Evolutionary conservation across 257 asterid species (phyloP).

Genomic region (Solanum lycopersicoides): DNA sequence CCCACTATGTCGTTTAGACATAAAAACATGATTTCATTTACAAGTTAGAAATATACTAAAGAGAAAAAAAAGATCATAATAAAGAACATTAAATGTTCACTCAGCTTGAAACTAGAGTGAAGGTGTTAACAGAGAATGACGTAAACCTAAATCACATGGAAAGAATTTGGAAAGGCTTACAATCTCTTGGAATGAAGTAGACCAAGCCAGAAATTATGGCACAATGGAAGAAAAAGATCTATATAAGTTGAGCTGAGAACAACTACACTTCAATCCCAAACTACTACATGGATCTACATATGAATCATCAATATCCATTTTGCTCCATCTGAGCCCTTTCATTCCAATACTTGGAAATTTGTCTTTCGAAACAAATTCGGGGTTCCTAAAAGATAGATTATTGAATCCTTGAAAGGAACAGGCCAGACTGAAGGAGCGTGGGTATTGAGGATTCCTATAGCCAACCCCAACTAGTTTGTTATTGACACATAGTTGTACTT

Average conservation of each 20-base stretch:
- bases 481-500: background rate
- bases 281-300: background rate
- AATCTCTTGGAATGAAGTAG: background rate
- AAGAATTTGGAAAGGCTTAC: background rate
- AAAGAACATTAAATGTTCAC: background rate
- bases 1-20: background rate
- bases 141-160: background rate
- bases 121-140: background rate
- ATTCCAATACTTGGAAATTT: background rate
- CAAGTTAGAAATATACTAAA: background rate
- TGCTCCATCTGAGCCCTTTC: background rate
- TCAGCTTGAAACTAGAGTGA: background rate
- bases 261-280: background rate
- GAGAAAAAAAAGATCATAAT: background rate
- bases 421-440: background rate
- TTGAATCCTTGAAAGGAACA: background rate
- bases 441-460: background rate
- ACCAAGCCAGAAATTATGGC: background rate
- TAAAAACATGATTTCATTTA: background rate
- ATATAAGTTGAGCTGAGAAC: background rate
- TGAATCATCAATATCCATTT: background rate
- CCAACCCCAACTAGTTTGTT: background rate
- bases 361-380: background rate
- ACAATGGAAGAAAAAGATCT: background rate
- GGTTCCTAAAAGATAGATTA: background rate